A percentile compares a stretch with the other conserved stretches of the same genome.
phyloP scores from a whole-genome alignment of 768 basidiomycete species.

The Postia placenta region DNA sequence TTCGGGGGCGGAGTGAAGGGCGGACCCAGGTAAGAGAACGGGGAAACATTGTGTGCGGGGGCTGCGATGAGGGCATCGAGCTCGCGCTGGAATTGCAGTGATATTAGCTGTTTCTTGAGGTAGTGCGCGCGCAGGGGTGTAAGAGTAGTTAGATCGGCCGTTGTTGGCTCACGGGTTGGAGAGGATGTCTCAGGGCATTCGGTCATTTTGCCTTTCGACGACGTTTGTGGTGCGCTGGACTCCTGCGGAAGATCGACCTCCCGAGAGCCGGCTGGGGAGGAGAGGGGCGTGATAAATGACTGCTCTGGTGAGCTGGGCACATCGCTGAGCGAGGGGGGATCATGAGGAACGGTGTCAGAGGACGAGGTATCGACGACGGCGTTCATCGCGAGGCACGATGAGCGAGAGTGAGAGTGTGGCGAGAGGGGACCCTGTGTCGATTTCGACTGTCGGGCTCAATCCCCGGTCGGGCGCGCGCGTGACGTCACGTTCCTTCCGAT shows the following conservation, averaged over 20 bases:
- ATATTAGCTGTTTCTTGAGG: conserved; percentile 92
- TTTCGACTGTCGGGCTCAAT: neutral
- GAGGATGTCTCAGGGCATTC: neutral
- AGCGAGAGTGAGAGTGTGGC: conserved; percentile 3
- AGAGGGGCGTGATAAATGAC: conserved; percentile 13
- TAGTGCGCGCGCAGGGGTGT: conserved; percentile 94
- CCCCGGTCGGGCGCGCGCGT: neutral
- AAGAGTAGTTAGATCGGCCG: conserved; percentile 31
- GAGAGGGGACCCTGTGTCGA: no score
- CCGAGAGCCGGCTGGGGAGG: conserved; percentile 3
- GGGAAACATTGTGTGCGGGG: conserved; percentile 42
- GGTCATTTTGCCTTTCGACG: neutral
- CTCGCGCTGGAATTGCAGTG: conserved; percentile 81
- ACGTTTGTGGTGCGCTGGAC: neutral
- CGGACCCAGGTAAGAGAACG: conserved; percentile 82
- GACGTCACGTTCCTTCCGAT: neutral
- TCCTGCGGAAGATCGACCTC: neutral
- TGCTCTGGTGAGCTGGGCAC: conserved; percentile 5
- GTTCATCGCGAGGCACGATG: conserved; percentile 11
- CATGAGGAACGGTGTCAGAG: conserved; percentile 6
- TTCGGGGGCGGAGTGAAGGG: conserved; percentile 76
- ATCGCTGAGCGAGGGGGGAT: no score
- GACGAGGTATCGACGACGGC: neutral
- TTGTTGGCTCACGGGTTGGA: neutral
- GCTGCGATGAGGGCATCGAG: conserved; percentile 58